These are phyloP conservation scores for Scleromitrula shiraiana DNA, from an alignment of 2,329 filamentous ascomycete genomes.

Conservation along the genomic window DNA sequence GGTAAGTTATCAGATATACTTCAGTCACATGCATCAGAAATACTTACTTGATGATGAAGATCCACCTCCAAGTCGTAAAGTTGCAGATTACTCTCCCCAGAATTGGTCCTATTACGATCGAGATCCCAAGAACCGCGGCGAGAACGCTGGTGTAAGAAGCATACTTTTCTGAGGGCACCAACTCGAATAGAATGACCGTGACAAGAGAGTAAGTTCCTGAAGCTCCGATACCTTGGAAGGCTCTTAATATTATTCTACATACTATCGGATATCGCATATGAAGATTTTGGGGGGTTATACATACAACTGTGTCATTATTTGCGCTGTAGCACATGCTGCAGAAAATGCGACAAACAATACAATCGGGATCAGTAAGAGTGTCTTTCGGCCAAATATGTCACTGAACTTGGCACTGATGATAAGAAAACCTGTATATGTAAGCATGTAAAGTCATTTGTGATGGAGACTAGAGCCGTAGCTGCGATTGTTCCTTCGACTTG, in stretches of 20 bases:
- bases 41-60: background rate
- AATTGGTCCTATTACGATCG: slow-evolving; percentile 24
- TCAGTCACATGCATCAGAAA: too few relatives aligned
- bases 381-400: background rate
- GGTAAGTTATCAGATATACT: too few relatives aligned
- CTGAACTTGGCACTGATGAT: background rate
- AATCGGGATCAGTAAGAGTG: background rate
- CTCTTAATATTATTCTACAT: slow-evolving; percentile 12
- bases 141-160: slow-evolving; percentile 29
- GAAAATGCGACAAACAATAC: background rate
- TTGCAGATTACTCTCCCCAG: slow-evolving; percentile 29
- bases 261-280: background rate
- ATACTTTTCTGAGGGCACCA: slow-evolving; percentile 40
- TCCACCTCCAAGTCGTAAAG: slow-evolving; percentile 31
- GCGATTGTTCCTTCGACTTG: too few relatives aligned
- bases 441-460: too few relatives aligned
- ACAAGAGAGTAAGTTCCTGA: slow-evolving; percentile 38
- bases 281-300: background rate
- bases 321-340: background rate
- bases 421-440: background rate
- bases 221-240: slow-evolving; percentile 36
- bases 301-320: background rate
- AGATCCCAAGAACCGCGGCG: slow-evolving; percentile 6
- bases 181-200: slow-evolving; percentile 41
- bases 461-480: too few relatives aligned